A percentile compares a stretch with the other conserved stretches of the same genome.
These are phyloP conservation scores for Gillenia trifoliata DNA, from an alignment of 306 rosid genomes.

Conservation along the genomic window DNA sequence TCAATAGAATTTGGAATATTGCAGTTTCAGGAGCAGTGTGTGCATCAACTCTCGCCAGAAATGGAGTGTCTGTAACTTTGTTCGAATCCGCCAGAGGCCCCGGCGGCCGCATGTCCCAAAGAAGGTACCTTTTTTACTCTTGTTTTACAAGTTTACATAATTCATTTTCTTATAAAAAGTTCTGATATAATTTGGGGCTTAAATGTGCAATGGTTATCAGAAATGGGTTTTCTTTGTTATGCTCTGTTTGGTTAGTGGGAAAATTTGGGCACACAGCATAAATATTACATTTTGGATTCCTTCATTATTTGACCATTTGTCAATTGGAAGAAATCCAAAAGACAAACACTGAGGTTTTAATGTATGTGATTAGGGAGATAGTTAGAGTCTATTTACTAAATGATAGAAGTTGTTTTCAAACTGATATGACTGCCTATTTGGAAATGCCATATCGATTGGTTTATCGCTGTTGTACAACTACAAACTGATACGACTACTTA, in stretches of 20 bases:
- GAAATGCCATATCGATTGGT: not conserved
- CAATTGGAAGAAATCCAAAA: not conserved
- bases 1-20: no score
- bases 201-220: not conserved
- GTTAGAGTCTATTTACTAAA: not conserved
- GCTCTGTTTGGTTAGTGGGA: constrained; percentile 1
- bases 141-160: not conserved
- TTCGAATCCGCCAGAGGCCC: constrained; percentile 95
- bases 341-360: not conserved
- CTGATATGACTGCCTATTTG: not conserved
- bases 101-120: constrained; percentile 90
- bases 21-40: constrained; percentile 89
- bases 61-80: constrained; percentile 70
- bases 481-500: not conserved
- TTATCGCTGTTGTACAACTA: not conserved
- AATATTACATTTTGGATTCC: not conserved
- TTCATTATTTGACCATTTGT: not conserved
- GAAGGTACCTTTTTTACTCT: constrained; percentile 42
- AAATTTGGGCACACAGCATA: not conserved
- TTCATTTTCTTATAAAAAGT: not conserved
- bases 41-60: constrained; percentile 73
- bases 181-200: not conserved
- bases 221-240: constrained; percentile 1
- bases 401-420: not conserved
- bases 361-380: not conserved